Evolutionary conservation across 176 grass and related monocot species (phyloP), one percentile per base, ranked within the genome.

Genomic region (Ensete ventricosum): DNA sequence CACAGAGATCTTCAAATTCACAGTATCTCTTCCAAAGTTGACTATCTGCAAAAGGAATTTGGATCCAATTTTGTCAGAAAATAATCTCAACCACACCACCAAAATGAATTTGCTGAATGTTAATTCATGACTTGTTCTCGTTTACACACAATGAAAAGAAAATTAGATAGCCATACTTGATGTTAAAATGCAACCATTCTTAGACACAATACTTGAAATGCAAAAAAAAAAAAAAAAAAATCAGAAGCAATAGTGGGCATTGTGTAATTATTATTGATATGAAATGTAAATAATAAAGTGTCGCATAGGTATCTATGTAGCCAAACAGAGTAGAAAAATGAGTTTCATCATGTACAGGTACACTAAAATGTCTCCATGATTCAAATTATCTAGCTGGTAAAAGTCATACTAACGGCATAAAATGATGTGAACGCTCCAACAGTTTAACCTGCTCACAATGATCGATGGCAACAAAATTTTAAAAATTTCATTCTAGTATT

Each of bases 11-110:
- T 80, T 83, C 24, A 93, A 69, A 77, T 72, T 91, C 43, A 90
- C 85, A 12, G 48, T 21, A 74, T 81, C 83, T 11, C 72, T 83
- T 52, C 89, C 93, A 67, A 90, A 96, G 77, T 96, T 96, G 5
- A 96, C 71, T 50, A 96, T 84, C 93, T 96, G 78, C 78, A 86
- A 14, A 63, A 52, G 64, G 21, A 9, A 43, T 43, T 43, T 43
- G 34, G 34, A 43, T 43, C 34, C 34, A 43, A 84, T 63, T 9
- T 16, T 53, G n/a, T 13, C 48, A 51, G 14, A 34, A 2, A 60
- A 60, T 67, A 5, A 67, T 34, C 64, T 67, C 26, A 29, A 13
- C 25, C 64, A 29, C 34, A 26, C n/a, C 2, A 9, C n/a, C 2
- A 9, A 64, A 64, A 20, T 20, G 17, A 64, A 64, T 64, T 23